A percentile compares a stretch with the other conserved stretches of the same genome.
These are phyloP conservation scores for Rhizopogon vesiculosus DNA, from an alignment of 768 basidiomycete species.

Conservation along the genomic window DNA sequence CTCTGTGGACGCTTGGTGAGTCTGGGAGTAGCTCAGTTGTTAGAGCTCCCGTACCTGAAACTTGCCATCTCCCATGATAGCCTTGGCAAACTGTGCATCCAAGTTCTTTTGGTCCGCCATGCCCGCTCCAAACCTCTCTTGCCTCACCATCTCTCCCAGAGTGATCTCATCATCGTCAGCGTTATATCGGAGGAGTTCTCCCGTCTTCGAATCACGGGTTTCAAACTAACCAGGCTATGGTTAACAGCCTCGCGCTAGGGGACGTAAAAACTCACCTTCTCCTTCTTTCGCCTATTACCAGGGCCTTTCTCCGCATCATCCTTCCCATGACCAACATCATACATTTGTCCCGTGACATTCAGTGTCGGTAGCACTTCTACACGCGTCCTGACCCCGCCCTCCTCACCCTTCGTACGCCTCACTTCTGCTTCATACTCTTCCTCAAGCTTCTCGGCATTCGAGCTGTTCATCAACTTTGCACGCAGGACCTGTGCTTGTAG, in stretches of 20 bases:
- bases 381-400: constrained; percentile 43
- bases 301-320: constrained; percentile 47
- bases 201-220: constrained; percentile 86
- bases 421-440: constrained; percentile 77
- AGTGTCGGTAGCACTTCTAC: constrained; percentile 88
- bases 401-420: constrained; percentile 42
- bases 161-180: constrained; percentile 86
- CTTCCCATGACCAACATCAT: constrained; percentile 84
- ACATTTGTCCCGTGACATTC: constrained; percentile 78
- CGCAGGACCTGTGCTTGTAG: constrained; percentile 91
- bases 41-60: constrained; percentile 56
- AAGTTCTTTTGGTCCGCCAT: constrained; percentile 88
- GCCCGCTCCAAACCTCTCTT: constrained; percentile 88
- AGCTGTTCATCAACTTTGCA: constrained; percentile 81
- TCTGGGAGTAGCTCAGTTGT: not conserved
- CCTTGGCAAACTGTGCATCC: constrained; percentile 84
- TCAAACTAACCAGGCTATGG: constrained; percentile 51
- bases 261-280: constrained; percentile 40
- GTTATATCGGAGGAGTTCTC: constrained; percentile 84
- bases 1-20: constrained; percentile 40
- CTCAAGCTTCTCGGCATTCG: constrained; percentile 75
- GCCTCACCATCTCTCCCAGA: constrained; percentile 87
- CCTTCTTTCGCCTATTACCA: constrained; percentile 80
- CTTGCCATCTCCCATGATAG: constrained; percentile 84
- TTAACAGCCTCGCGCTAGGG: constrained; percentile 1